Base-by-base conservation (phyloP, 2,329 filamentous ascomycete species). In the Cladosporium colombiae region DNA sequence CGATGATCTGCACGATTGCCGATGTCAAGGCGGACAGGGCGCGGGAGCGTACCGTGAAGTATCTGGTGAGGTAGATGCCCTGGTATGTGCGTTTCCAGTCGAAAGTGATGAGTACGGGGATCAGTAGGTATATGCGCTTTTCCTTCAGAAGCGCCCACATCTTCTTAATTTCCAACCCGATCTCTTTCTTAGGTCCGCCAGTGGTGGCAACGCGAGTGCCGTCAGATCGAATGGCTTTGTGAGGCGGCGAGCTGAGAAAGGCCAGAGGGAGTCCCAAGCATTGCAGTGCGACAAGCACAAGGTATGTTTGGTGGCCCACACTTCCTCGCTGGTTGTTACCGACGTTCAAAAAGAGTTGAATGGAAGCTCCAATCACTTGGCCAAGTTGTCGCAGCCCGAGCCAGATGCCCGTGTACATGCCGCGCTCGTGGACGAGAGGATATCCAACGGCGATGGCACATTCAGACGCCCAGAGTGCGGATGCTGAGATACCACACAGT, bases 271-370 rank as follows among this genome's bases (percentile, higher is more conserved):
- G 52, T n/a, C 29, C 52, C 18, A 56, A 29, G n/a, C 52, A 56
- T 33, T 56, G 52, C 8, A 56, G n/a, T 6, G 52, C 52, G 27
- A 56, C 52, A 4, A 56, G 52, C 29, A 56, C 52, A 10, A 56
- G 52, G 31, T 56, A 56, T 8, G 52, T 56, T 18, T 56, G 25
- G 14, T 56, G 35, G 25, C 52, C 52, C 7, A 56, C 52, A 10
- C 29, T 56, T n/a, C 52, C 52, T n/a, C 52, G 52, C n/a, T 56
- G 52, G 18, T 56, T 33, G n/a, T 56, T 56, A 14, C 52, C 52
- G 52, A 56, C 52, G 18, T 56, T 56, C 13, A 56, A 29, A 7
- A 29, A 56, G 7, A 56, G 52, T 23, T 56, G 52, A 1, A 56
- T 56, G 13, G 52, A 56, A 3, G 52, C 52, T 3, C 52, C 52